Base-by-base conservation (phyloP, 257 asterid genomes). In the Euphrasia confusa region DNA sequence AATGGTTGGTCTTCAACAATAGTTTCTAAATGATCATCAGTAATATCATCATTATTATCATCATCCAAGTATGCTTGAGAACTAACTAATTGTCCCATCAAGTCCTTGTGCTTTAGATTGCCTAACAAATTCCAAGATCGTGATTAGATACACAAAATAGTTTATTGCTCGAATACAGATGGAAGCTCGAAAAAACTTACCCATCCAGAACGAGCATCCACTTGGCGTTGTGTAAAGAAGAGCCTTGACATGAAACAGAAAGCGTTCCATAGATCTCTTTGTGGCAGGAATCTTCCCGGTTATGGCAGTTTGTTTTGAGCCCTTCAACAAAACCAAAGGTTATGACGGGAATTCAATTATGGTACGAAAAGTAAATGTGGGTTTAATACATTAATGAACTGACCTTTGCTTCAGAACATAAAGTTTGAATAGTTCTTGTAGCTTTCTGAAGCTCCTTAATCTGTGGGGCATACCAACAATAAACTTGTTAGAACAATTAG, bases 391-490 rank as follows among this genome's bases (percentile, higher is more conserved):
- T 30, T 30, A 57, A 24, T 32, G 65, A 40, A 54, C 80, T 74
- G 48, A 88, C 96, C 94, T 89, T 89, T 21, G 95, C 97, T 71
- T 89, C 95, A 57, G 97, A 89, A 73, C 97, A 89, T 45, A 86
- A 78, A 21, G 93, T 71, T 76, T 89, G 97, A 69, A 89, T 81
- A 30, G 80, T 86, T 84, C 94, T 80, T 61, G 97, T 89, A 52
- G 95, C 97, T 71, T 79, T 89, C 80, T 86, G 97, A 56, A 89
- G 97, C 72, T 86, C 95, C 77, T 58, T 84, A 61, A 89, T 84
- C 96, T 89, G 83, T 21, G 71, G 61, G 68, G 63, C 39, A 58
- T 18, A 27, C 4, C 33, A 27, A 3, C 8, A 48, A 21, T 66
- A 66, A 74, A 40, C 52, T 40, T 44, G 32, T 74, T 54, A 73